Evolutionary conservation across 192 early-diverging fungal genomes (phyloP).

Genomic region (Backusella circina): DNA sequence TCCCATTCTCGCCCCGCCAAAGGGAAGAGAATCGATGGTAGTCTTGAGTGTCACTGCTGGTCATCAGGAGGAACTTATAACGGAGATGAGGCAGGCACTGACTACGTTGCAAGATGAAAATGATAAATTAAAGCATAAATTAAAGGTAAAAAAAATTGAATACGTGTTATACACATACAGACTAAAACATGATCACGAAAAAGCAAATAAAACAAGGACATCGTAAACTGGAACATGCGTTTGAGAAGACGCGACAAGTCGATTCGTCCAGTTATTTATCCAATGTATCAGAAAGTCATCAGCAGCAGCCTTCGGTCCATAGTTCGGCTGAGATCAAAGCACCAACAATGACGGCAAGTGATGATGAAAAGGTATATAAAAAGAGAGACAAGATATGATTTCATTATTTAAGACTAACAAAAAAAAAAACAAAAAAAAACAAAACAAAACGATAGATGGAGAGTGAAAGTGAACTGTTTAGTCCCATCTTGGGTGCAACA

Average conservation of each 20-base stretch:
- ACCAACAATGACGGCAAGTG: neutral
- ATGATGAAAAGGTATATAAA: neutral
- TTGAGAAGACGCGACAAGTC: slow-evolving; percentile 14
- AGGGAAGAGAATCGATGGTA: slow-evolving; percentile 17
- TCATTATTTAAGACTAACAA: neutral
- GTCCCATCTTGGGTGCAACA: neutral
- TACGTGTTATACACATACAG: neutral
- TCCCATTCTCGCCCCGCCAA: slow-evolving; percentile 6
- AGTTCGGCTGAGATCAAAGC: neutral
- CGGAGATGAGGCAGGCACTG: slow-evolving; percentile 19
- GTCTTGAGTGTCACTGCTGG: slow-evolving; percentile 17
- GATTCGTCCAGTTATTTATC: neutral
- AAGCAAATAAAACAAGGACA: slow-evolving; percentile 24
- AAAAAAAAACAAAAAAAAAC: too few relatives aligned
- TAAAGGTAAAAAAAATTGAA: neutral
- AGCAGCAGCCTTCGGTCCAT: neutral
- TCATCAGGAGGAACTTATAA: slow-evolving; percentile 24
- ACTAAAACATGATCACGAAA: neutral
- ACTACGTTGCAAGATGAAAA: slow-evolving; percentile 21
- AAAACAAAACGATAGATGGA: too few relatives aligned
- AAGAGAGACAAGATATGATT: neutral
- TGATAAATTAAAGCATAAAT: slow-evolving; percentile 8
- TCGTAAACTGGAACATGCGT: slow-evolving; percentile 13
- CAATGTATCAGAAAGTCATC: neutral
- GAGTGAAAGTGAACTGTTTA: neutral